Percentiles rank a stretch among this genome's conserved stretches.
Conservation (phyloP, 1,284 basidiomycete genomes). For the Cryptococcus wingfieldii region DNA sequence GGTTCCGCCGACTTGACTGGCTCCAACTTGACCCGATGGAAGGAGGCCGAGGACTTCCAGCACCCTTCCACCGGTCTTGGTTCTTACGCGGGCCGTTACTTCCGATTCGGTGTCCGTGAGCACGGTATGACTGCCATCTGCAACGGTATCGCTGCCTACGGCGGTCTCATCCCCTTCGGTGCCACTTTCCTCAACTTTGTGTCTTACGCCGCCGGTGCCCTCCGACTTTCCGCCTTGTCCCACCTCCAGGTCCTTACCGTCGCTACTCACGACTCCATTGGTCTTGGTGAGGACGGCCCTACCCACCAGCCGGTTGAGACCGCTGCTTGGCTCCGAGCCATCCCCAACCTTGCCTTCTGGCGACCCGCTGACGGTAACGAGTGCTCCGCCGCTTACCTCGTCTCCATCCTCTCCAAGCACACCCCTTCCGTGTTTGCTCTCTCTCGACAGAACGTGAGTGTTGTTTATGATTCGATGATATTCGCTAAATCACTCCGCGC, state of each 20-base stretch:
- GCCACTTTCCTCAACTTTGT: slow-evolving; percentile 95
- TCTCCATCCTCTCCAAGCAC: slow-evolving; percentile 65
- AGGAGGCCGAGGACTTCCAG: slow-evolving; percentile 79
- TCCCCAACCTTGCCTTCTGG: slow-evolving; percentile 88
- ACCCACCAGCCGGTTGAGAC: slow-evolving; percentile 95
- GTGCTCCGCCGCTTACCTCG: slow-evolving; percentile 80
- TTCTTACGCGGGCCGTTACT: slow-evolving; percentile 79
- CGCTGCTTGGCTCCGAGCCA: slow-evolving; percentile 77
- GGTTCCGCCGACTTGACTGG: slow-evolving; percentile 91
- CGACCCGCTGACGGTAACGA: slow-evolving; percentile 92
- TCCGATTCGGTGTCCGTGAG: slow-evolving; percentile 95
- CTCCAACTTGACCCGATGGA: slow-evolving; percentile 84
- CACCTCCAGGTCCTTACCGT: slow-evolving; percentile 67
- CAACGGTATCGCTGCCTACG: slow-evolving; percentile 83
- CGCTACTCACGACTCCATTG: slow-evolving; percentile 86
- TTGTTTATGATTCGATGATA: neutral
- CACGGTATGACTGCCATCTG: slow-evolving; percentile 95
- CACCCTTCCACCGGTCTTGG: slow-evolving; percentile 79
- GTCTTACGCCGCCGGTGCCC: slow-evolving; percentile 84
- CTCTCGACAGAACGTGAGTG: slow-evolving; percentile 43
- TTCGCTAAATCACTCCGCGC: neutral
- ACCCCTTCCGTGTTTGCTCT: slow-evolving; percentile 64
- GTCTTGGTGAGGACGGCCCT: slow-evolving; percentile 88
- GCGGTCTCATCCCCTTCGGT: slow-evolving; percentile 73
- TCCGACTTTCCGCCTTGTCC: slow-evolving; percentile 84